Conservation (phyloP, 2,329 filamentous ascomycete genomes). For the Talaromyces islandicus region DNA sequence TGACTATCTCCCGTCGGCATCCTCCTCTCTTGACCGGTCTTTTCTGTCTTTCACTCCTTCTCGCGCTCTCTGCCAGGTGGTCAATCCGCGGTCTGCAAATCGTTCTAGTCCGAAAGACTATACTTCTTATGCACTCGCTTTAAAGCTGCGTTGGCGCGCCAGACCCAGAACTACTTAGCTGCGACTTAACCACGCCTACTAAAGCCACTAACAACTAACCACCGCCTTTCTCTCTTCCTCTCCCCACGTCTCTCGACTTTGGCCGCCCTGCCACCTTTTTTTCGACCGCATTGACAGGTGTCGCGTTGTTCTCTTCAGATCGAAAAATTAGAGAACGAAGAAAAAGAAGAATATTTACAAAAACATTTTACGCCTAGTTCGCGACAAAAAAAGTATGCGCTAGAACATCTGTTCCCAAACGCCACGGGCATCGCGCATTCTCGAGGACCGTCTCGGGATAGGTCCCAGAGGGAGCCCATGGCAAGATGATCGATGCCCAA, state of each 20-base stretch:
- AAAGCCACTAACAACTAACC: background rate
- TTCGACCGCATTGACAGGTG: background rate
- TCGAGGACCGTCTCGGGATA: slow-evolving; percentile 25
- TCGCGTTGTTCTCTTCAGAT: background rate
- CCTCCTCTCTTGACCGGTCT: slow-evolving; percentile 1
- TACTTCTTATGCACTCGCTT: background rate
- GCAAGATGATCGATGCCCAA: slow-evolving; percentile 38
- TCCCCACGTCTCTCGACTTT: background rate
- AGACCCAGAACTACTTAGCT: background rate
- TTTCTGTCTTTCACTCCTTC: background rate
- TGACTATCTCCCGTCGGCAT: slow-evolving; percentile 1
- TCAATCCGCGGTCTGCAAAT: background rate
- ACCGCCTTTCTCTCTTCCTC: background rate
- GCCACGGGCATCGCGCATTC: slow-evolving; percentile 32
- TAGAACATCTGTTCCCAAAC: slow-evolving; percentile 23
- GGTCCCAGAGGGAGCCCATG: slow-evolving; percentile 27
- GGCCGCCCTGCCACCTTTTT: background rate
- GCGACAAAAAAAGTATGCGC: slow-evolving; percentile 29
- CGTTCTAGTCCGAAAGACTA: background rate
- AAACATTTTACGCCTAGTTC: background rate
- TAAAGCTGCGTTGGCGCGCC: slow-evolving; percentile 12
- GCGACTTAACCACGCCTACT: background rate
- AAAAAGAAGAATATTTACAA: background rate
- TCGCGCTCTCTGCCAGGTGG: background rate
- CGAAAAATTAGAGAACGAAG: background rate